Evolutionary conservation across 768 basidiomycete species (phyloP).

Genomic region (Pleurotus sapidus): DNA sequence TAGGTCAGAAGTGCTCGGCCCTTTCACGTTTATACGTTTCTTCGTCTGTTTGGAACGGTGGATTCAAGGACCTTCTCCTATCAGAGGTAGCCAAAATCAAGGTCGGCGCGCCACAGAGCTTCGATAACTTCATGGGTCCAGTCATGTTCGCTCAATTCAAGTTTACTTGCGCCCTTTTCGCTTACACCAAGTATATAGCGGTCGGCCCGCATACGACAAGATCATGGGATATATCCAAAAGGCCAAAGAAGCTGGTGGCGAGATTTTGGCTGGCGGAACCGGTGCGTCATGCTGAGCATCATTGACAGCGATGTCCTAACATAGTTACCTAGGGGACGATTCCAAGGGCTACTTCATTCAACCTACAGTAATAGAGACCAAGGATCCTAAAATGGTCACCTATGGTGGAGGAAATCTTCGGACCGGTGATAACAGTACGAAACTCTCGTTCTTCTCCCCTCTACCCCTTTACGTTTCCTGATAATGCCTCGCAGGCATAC

Average conservation of each 20-base stretch:
- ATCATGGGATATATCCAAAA: constrained; percentile 79
- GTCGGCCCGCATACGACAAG: constrained; percentile 85
- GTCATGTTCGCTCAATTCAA: constrained; percentile 65
- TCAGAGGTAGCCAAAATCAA: constrained; percentile 80
- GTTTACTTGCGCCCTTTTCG: too few relatives aligned
- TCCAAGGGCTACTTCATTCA: constrained; percentile 92
- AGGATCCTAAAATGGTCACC: constrained; percentile 89
- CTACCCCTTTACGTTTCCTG: too few relatives aligned
- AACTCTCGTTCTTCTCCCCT: background rate
- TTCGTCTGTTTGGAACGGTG: constrained; percentile 72
- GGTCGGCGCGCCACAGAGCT: constrained; percentile 75
- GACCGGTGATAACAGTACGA: constrained; percentile 88
- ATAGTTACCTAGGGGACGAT: constrained; percentile 59
- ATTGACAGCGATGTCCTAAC: background rate
- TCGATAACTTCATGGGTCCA: constrained; percentile 89
- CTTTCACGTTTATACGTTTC: constrained; percentile 90
- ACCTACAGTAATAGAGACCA: constrained; percentile 91
- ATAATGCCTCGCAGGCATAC: constrained; percentile 67
- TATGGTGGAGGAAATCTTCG: constrained; percentile 95
- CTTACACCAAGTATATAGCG: constrained; percentile 37
- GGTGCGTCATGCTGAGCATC: constrained; percentile 35
- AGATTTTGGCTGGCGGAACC: constrained; percentile 83
- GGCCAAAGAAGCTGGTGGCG: constrained; percentile 87
- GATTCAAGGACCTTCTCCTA: constrained; percentile 82
- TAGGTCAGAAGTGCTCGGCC: constrained; percentile 96